Base-by-base conservation (phyloP, 257 asterid species). In the Solanum dulcamara region DNA sequence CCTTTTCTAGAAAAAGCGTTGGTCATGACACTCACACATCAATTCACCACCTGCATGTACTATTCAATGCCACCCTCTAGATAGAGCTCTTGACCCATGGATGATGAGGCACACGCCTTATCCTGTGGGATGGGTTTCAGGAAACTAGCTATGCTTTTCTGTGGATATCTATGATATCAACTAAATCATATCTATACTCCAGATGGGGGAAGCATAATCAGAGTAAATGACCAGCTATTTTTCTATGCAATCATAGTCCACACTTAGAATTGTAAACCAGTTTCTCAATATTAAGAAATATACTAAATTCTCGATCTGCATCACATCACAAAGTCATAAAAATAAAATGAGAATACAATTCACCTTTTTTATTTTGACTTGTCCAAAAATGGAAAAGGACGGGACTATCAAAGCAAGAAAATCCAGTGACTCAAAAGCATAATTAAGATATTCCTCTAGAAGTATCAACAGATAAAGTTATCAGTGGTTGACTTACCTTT, bases 401-500 rank as follows among this genome's bases (percentile, higher is more conserved):
- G 55, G 55, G 57, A 10, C 1, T 40, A 40, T 40, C 57, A 74
- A 24, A n/a, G 55, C 55, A 40, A 12, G 35, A 72, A 4, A 33
- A 33, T 40, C 32, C 81, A 72, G 55, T 4, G n/a, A 72, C 57
- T n/a, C 55, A 72, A 72, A 37, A 40, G 24, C 14, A 40, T 74
- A 40, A 74, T 40, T 14, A 42, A 74, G 57, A 74, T 40, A 74
- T 40, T 40, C 35, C 53, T 24, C n/a, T n/a, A 42, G 57, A 74
- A 74, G 57, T 40, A 74, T n/a, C 81, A 74, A 24, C 42, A 28
- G 26, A 51, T 59, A 66, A 55, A 84, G 24, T 71, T 44, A 44
- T 32, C 62, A 10, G 64, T 74, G 51, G 28, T 81, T 80, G 46
- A 67, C 51, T 85, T 89, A 94, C 99, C 97, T 91, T 93, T 89